These are phyloP conservation scores for Termitomyces heimii DNA, from an alignment of 768 basidiomycete species.

Conservation along the genomic window DNA sequence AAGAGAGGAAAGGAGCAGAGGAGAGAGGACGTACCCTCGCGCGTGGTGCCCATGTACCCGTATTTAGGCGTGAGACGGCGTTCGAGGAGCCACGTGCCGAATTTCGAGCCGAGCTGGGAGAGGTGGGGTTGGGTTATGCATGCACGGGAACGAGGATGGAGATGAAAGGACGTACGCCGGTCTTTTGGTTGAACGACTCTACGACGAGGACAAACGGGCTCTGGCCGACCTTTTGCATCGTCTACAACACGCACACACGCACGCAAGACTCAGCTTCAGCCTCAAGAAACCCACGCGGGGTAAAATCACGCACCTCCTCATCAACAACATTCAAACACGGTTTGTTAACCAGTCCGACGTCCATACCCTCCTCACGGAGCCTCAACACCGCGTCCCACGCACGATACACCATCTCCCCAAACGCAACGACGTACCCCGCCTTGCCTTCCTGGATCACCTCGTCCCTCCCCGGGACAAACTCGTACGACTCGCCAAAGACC, in stretches of 20 bases:
- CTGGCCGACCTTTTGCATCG: slow-evolving; percentile 63
- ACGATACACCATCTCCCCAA: slow-evolving; percentile 84
- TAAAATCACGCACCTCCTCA: slow-evolving; percentile 48
- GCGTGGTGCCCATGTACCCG: slow-evolving; percentile 73
- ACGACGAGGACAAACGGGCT: slow-evolving; percentile 80
- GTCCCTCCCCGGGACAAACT: slow-evolving; percentile 82
- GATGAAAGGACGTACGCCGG: slow-evolving; percentile 46
- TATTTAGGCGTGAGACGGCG: slow-evolving; percentile 76
- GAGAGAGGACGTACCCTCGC: slow-evolving; percentile 48
- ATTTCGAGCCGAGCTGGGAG: slow-evolving; percentile 77
- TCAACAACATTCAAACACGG: slow-evolving; percentile 78
- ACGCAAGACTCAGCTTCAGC: no score
- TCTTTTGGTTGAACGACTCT: slow-evolving; percentile 86
- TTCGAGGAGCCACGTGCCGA: slow-evolving; percentile 83
- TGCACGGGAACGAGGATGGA: neutral
- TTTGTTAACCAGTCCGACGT: slow-evolving; percentile 87
- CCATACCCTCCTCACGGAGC: slow-evolving; percentile 62
- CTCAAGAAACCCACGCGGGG: neutral
- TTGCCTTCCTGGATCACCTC: slow-evolving; percentile 74
- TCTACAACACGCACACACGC: slow-evolving; percentile 22
- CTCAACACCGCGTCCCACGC: slow-evolving; percentile 78
- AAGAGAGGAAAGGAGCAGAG: neutral
- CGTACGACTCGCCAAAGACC: slow-evolving; percentile 40
- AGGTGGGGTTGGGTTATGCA: neutral
- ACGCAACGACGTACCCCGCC: slow-evolving; percentile 79